phyloP scores from a whole-genome alignment of 2,329 filamentous ascomycete genomes.

The Aspergillus hiratsukae region DNA sequence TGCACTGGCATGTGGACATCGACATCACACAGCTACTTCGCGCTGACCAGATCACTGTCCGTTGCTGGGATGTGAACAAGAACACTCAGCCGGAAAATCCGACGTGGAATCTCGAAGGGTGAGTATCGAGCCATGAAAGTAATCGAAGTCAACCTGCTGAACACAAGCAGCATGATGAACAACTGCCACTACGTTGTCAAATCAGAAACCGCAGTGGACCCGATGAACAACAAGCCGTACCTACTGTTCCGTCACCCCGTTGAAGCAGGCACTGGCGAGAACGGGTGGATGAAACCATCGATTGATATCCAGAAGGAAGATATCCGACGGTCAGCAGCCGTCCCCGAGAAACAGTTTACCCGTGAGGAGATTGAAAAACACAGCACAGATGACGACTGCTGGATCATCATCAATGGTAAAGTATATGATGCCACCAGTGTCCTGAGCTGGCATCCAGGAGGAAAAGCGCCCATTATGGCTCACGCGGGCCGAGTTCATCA shows the following conservation, averaged over 20 bases:
- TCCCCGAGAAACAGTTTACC: conserved; percentile 50
- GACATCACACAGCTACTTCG: conserved; percentile 41
- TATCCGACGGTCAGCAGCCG: conserved; percentile 42
- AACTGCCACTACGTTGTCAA: conserved; percentile 49
- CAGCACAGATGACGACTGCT: conserved; percentile 46
- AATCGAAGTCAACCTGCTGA: too few relatives aligned
- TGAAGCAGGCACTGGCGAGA: conserved; percentile 41
- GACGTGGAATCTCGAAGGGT: conserved; percentile 48
- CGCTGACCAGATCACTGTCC: conserved; percentile 42
- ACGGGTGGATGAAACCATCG: conserved; percentile 51
- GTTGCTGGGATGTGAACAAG: conserved; percentile 49
- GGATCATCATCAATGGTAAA: conserved; percentile 51
- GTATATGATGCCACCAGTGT: conserved; percentile 50
- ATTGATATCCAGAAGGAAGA: conserved; percentile 43
- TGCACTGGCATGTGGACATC: conserved; percentile 51
- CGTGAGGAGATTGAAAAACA: conserved; percentile 53
- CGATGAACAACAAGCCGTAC: conserved; percentile 26
- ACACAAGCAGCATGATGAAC: conserved; percentile 47
- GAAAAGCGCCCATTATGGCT: conserved; percentile 44
- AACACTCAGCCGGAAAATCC: conserved; percentile 47
- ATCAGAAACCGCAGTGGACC: conserved; percentile 33
- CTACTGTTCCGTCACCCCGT: conserved; percentile 46
- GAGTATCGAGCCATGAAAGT: background rate
- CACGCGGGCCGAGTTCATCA: conserved; percentile 50
- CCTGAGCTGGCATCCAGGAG: conserved; percentile 48